phyloP scores from a whole-genome alignment of 345 rosid species.

The Gossypium rotundifolium region DNA sequence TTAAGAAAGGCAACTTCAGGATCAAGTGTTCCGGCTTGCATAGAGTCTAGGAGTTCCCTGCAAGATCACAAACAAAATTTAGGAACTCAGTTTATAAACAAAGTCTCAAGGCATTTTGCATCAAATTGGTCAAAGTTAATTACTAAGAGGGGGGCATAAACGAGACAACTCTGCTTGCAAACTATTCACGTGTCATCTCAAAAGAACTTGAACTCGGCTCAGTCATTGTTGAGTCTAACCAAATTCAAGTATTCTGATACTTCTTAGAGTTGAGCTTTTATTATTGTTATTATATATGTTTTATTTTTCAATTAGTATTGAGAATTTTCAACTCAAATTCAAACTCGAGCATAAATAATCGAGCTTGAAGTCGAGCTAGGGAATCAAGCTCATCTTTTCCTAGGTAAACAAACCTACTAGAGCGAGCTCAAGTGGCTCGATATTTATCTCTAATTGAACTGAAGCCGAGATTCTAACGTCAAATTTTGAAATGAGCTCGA shows the following conservation, averaged over 20 bases:
- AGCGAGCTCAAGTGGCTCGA: no score
- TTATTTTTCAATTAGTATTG: background rate
- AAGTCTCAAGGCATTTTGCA: background rate
- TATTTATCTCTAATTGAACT: no score
- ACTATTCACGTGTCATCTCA: background rate
- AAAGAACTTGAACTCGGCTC: background rate
- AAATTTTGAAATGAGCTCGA: no score
- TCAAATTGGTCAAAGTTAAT: background rate
- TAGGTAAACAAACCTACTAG: no score
- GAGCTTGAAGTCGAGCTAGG: background rate
- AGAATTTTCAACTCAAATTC: background rate
- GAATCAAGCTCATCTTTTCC: background rate
- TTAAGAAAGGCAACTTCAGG: conserved; percentile 83
- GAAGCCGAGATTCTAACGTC: no score
- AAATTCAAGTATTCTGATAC: background rate
- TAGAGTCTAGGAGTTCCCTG: conserved; percentile 65
- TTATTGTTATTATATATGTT: background rate
- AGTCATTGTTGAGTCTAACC: background rate
- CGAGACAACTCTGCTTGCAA: background rate
- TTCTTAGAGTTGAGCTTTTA: background rate
- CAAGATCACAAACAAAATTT: background rate
- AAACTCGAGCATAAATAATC: background rate
- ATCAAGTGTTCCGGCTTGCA: conserved; percentile 71
- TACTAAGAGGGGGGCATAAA: background rate
- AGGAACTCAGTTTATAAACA: background rate